Evolutionary conservation across 805 yeast species (phyloP), one percentile per base, ranked within the genome.

Genomic region (Wickerhamiella shivajii): DNA sequence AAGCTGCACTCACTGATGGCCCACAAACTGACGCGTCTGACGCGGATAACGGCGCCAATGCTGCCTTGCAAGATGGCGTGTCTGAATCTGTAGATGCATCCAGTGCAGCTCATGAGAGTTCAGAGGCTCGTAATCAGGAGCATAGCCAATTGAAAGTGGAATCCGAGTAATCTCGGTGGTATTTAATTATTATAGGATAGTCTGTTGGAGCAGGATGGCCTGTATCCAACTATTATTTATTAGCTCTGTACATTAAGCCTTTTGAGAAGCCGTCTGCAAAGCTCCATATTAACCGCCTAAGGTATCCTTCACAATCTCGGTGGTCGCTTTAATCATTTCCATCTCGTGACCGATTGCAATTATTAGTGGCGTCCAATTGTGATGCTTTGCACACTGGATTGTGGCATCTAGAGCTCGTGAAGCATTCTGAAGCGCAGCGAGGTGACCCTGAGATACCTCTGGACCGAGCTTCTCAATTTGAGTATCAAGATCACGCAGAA

Each of bases 301-400:
- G 7, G 14, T 8, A 6, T 26, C 10, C 10, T 7, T 8, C 3
- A 52, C 39, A 15, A 51, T 39, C 4, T 36, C 38, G 8, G 44
- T 36, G 6, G 52, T 52, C 16, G 43, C 42, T 3, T 37, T 36
- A 9, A 52, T 32, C 2, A 50, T 37, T 20, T 42, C 47, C 12
- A 46, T 34, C 29, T 53, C 57, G 29, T 53, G 57, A 5, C 44
- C 44, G 11, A 53, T 46, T 3, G 56, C 56, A 2, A 51, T 42
- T 1, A 42, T 39, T 17, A 53, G 41, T 3, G 42, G 43, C 7
- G 43, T 29, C 56, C 56, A 51, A n/a, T 43, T 38, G 24, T 37
- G 28, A 4, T 32, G 18, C 17, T 38, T 29, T 6, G 55, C 52
- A 2, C 24, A 9, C 5, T 38, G 36, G 14, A 41, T 30, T 21